A percentile compares a stretch with the other conserved stretches of the same genome.
Conservation (phyloP, 228 moss, liverwort and hornwort genomes). For the Sphagnum fallax region DNA sequence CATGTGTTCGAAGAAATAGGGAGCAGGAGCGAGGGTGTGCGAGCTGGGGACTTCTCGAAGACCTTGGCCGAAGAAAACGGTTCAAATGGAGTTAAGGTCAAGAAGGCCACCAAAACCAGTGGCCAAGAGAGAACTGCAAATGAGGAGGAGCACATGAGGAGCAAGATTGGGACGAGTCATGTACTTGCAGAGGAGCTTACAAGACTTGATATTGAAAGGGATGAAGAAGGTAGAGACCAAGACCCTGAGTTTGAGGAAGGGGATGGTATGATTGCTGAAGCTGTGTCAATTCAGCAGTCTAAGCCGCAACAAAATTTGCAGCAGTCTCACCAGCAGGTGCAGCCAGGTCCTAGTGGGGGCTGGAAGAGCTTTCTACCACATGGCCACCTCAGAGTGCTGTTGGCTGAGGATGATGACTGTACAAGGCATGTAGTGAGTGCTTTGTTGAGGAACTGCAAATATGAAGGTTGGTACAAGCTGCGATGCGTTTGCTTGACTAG, state of each 20-base stretch:
- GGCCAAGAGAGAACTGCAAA: neutral
- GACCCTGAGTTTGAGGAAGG: constrained; percentile 54
- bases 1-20: constrained; percentile 13
- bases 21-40: constrained; percentile 17
- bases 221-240: constrained; percentile 38
- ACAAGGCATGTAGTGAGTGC: constrained; percentile 87
- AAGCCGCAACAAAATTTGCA: constrained; percentile 3
- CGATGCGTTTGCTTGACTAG: too few relatives aligned
- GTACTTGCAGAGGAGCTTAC: constrained; percentile 25
- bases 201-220: constrained; percentile 31
- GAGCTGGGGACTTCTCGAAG: neutral
- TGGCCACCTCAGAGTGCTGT: constrained; percentile 56
- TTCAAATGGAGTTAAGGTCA: neutral
- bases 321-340: constrained; percentile 14
- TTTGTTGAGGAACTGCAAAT: constrained; percentile 86
- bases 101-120: too few relatives aligned
- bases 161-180: constrained; percentile 35
- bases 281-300: constrained; percentile 4
- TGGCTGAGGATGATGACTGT: constrained; percentile 95
- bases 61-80: neutral
- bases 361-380: constrained; percentile 87
- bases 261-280: constrained; percentile 29
- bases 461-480: constrained; percentile 65
- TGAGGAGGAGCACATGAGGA: constrained; percentile 31
- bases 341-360: constrained; percentile 15